Base-by-base conservation (phyloP, 225 moss, liverwort and hornwort species). In the Bryum argenteum region DNA sequence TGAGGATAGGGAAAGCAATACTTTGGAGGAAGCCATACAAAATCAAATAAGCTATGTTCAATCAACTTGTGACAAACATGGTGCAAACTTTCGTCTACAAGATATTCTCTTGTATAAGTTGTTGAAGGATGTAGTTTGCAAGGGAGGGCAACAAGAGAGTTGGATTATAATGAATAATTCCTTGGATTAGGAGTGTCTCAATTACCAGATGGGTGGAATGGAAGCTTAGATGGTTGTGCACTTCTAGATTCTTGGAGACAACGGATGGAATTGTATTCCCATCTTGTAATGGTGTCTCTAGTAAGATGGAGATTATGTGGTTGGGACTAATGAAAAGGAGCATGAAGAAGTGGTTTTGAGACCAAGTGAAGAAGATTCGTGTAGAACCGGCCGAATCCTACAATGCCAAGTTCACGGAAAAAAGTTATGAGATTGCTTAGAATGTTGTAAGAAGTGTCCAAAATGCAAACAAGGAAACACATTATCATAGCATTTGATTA, bases 271-370 rank as follows among this genome's bases (percentile, higher is more conserved):
- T 41, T 61, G 9, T 61, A 41, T 20, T 40, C 39, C 1, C 0
- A 41, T 39, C 4, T 43, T 43, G 8, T 19, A 70, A 59, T 59
- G 59, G 58, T 59, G 18, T 48, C 45, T 1, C 70, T 0, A 58
- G 0, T 58, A 0, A 59, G 14, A 70, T 70, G 20, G 20, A 59
- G 20, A 33, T 2, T 59, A 18, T 59, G 18, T 33, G n/a, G 8
- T 70, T 14, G 47, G 20, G 0, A 59, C 2, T 5, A 0, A n/a
- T 9, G 5, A 70, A 37, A 0, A 47, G n/a, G 9, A 0, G 0
- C 2, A 47, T 59, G n/a, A n/a, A n/a, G 14, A 47, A 13, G 5
- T 59, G 19, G 13, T 15, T 9, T 0, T 14, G 0, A 33, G 41
- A 0, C 26, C 19, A 43, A 61, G 3, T 61, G 0, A 45, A 9